Evolutionary conservation across 2,329 filamentous ascomycete species (phyloP).

Genomic region (Falciphora oryzae): DNA sequence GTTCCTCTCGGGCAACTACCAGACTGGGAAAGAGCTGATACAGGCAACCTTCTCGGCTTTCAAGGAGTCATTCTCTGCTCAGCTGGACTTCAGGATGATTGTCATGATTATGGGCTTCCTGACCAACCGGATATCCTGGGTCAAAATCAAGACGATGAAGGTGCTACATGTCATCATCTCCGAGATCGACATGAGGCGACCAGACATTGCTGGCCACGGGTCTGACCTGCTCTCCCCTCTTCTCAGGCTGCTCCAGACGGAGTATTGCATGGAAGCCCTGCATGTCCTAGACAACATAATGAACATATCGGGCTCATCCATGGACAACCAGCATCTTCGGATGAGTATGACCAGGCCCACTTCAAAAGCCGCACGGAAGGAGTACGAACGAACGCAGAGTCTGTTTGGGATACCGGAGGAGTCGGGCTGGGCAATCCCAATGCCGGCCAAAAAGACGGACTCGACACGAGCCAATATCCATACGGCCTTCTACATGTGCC

Average conservation of each 20-base stretch:
- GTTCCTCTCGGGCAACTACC: conserved; percentile 63
- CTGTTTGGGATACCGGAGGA: conserved; percentile 95
- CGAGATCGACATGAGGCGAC: conserved; percentile 86
- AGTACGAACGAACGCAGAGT: conserved; percentile 91
- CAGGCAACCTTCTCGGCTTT: conserved; percentile 66
- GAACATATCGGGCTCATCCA: conserved; percentile 83
- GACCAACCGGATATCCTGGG: conserved; percentile 83
- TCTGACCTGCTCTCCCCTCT: conserved; percentile 94
- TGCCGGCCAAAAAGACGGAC: conserved; percentile 84
- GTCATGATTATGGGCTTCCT: conserved; percentile 88
- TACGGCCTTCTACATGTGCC: conserved; percentile 91
- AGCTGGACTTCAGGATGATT: conserved; percentile 75
- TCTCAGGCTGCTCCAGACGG: conserved; percentile 81
- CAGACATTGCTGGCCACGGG: conserved; percentile 83
- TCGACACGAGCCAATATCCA: conserved; percentile 88
- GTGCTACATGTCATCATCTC: conserved; percentile 80
- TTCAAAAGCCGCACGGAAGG: conserved; percentile 80
- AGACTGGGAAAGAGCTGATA: conserved; percentile 61
- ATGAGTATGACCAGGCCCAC: conserved; percentile 97
- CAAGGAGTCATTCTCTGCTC: conserved; percentile 71
- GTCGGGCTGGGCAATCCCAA: conserved; percentile 91
- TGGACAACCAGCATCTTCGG: conserved; percentile 88
- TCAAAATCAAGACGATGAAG: conserved; percentile 89
- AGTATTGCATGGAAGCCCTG: conserved; percentile 87
- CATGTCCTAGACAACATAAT: conserved; percentile 93